Evolutionary conservation across 2,329 filamentous ascomycete species (phyloP), one percentile per base, ranked within the genome.

Genomic region (Penicillium sp.): DNA sequence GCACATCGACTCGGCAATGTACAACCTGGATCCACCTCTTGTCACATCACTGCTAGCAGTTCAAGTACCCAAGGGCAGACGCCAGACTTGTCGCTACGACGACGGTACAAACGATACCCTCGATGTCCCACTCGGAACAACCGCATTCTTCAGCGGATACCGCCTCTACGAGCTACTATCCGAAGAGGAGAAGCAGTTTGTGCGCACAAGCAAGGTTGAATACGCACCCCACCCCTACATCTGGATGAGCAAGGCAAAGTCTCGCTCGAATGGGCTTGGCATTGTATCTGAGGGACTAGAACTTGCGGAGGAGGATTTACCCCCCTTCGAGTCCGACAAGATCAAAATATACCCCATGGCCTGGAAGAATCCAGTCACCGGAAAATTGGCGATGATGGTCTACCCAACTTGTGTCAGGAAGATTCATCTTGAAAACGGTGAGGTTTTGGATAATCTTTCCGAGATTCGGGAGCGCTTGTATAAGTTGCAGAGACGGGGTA

Each of bases 1-100:
- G 89, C 89, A 92, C 71, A 91, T 92, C 52, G 89, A 92, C 66
- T 89, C 90, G 4, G 89, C 90, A 1, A 77, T 92, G 8, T 92
- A 92, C 69, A 87, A 84, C n/a, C 81, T 91, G 6, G 84, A 89
- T n/a, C 89, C 90, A 3, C 89, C 90, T 1, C 81, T 87, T 24
- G 89, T 87, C 6, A 93, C 90, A 0, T 87, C 86, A 1, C 80
- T 93, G 22, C 80, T 92, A 55, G 90, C 90, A 0, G 89, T 91
- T 16, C 80, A 81, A 42, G 89, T 93, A 0, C 90, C 90, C 0
- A 79, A 81, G 22, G 87, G 87, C 6, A 81, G 87, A 29, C 79
- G 79, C 13, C 88, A 91, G 70, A 88, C 80, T 1, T 79, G 90
- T 24, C 82, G 88, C n/a, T 93, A 92, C 63, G 89, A 92, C 64